phyloP scores from a whole-genome alignment of 129 eudicot genomes.

The carrot (Daucus carota) region DH1_v3.0 NC_030383.2:344001-344500 shows the following conservation, averaged over 20 bases:
- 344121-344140: too few species aligned
- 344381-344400: too few species aligned
- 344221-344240: too few species aligned
- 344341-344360: conserved; percentile 19
- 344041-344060: background rate
- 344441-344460: conserved; percentile 1
- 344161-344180: too few species aligned
- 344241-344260: too few species aligned
- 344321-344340: conserved; percentile 22
- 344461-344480: background rate
- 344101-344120: too few species aligned
- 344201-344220: too few species aligned
- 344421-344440: background rate
- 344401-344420: background rate
- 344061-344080: background rate
- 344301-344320: background rate
- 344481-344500: conserved; percentile 11
- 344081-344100: background rate
- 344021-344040: background rate
- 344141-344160: too few species aligned
- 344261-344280: too few species aligned
- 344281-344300: background rate
- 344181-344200: too few species aligned
- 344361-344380: too few species aligned
- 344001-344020: background rate